Conservation (phyloP, 1,284 basidiomycete species). For the Ustilago sp. region DNA sequence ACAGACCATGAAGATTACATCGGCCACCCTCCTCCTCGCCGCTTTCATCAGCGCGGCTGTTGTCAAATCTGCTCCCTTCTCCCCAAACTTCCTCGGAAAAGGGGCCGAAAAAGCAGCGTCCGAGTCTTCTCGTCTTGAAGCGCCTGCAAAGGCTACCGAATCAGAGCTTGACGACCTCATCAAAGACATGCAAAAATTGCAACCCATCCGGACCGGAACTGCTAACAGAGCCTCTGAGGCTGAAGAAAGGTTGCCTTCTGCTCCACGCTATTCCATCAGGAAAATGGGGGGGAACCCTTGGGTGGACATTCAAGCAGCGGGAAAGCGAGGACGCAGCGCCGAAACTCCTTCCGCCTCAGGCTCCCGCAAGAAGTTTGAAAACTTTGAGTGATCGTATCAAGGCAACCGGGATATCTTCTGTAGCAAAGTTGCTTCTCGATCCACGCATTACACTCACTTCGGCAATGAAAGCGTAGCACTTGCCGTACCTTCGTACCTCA, state of each 20-base stretch:
- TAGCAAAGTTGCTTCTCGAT: too few species aligned
- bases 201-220: neutral
- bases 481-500: too few species aligned
- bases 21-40: neutral
- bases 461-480: too few species aligned
- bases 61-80: neutral
- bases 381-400: too few species aligned
- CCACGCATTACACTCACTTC: too few species aligned
- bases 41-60: neutral
- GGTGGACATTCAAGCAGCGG: neutral
- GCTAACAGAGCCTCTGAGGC: neutral
- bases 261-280: neutral
- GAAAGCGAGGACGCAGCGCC: neutral
- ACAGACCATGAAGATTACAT: neutral
- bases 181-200: rapidly evolving
- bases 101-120: neutral
- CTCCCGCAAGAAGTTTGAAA: neutral
- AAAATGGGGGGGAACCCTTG: too few species aligned
- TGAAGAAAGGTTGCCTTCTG: neutral
- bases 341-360: neutral
- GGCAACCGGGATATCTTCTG: too few species aligned
- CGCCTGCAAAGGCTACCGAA: neutral
- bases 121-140: too few species aligned
- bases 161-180: neutral
- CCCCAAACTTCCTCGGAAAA: neutral